These are phyloP conservation scores for Coniophora puteana DNA, from an alignment of 1,284 basidiomycete species.

Conservation along the genomic window DNA sequence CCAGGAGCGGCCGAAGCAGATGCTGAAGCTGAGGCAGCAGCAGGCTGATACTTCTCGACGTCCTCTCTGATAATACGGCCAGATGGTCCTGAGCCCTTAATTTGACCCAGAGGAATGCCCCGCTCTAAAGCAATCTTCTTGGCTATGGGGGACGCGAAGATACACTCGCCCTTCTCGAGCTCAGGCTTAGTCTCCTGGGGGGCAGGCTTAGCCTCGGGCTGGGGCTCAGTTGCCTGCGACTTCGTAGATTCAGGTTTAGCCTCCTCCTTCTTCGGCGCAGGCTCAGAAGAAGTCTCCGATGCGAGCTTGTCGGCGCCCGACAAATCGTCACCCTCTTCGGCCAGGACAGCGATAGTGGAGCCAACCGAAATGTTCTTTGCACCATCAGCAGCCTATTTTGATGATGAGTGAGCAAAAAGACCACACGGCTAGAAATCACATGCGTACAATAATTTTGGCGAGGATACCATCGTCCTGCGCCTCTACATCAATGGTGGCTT, in stretches of 20 bases:
- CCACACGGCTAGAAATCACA: too few relatives aligned
- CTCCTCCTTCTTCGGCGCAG: slow-evolving; percentile 32
- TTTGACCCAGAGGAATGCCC: slow-evolving; percentile 86
- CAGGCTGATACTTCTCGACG: slow-evolving; percentile 83
- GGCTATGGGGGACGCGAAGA: slow-evolving; percentile 94
- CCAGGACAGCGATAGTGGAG: slow-evolving; percentile 84
- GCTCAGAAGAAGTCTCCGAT: slow-evolving; percentile 49
- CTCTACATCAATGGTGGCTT: slow-evolving; percentile 99
- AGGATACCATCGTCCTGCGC: slow-evolving; percentile 96
- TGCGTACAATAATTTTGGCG: slow-evolving; percentile 82
- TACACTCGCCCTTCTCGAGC: slow-evolving; percentile 68
- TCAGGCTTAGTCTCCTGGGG: slow-evolving; percentile 45
- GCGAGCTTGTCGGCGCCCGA: slow-evolving; percentile 80
- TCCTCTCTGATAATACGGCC: slow-evolving; percentile 95
- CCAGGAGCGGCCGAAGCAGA: slow-evolving; percentile 38
- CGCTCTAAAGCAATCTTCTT: slow-evolving; percentile 96
- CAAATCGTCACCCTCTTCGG: slow-evolving; percentile 92
- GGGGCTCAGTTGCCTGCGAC: slow-evolving; percentile 36
- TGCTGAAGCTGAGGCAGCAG: slow-evolving; percentile 39
- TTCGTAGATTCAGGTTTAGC: slow-evolving; percentile 33
- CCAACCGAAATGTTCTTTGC: slow-evolving; percentile 87
- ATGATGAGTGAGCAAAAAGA: neutral
- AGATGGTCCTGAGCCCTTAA: slow-evolving; percentile 93
- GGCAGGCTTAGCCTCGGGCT: slow-evolving; percentile 37
- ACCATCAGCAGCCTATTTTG: slow-evolving; percentile 71